These are phyloP conservation scores for Panus rudis DNA, from an alignment of 768 basidiomycete genomes.

Conservation along the genomic window DNA sequence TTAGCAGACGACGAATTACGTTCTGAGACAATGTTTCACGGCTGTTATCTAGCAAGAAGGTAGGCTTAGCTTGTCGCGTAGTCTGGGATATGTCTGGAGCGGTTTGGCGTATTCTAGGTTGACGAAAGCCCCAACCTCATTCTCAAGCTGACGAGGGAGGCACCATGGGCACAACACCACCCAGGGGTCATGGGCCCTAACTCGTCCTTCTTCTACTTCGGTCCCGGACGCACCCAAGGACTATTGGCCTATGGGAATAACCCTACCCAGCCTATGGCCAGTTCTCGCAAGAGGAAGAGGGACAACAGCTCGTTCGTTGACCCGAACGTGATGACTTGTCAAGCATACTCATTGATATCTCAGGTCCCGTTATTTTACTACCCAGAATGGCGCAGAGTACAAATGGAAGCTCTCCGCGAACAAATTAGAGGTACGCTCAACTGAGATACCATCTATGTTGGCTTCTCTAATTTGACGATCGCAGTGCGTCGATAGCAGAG, in stretches of 20 bases:
- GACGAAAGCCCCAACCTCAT: conserved; percentile 53
- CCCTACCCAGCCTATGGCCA: conserved; percentile 46
- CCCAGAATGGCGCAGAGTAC: conserved; percentile 60
- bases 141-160: conserved; percentile 57
- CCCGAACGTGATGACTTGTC: background rate
- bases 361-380: conserved; percentile 71
- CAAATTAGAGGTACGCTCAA: conserved; percentile 57
- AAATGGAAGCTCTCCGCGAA: conserved; percentile 66
- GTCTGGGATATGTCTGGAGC: background rate
- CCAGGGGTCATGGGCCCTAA: conserved; percentile 75
- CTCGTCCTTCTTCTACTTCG: conserved; percentile 70
- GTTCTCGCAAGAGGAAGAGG: conserved; percentile 49
- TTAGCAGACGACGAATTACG: background rate
- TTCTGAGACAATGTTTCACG: conserved; percentile 7
- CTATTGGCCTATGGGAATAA: conserved; percentile 67
- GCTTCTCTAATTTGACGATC: conserved; percentile 2
- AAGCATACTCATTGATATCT: background rate
- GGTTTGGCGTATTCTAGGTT: conserved; percentile 31
- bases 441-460: background rate
- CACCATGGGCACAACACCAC: conserved; percentile 60
- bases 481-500: conserved; percentile 61
- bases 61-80: background rate
- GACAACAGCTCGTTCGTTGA: conserved; percentile 48
- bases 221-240: conserved; percentile 53
- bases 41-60: conserved; percentile 11